Base-by-base conservation (phyloP, 179 eudicot genomes). In the Beta corolliflora region DNA sequence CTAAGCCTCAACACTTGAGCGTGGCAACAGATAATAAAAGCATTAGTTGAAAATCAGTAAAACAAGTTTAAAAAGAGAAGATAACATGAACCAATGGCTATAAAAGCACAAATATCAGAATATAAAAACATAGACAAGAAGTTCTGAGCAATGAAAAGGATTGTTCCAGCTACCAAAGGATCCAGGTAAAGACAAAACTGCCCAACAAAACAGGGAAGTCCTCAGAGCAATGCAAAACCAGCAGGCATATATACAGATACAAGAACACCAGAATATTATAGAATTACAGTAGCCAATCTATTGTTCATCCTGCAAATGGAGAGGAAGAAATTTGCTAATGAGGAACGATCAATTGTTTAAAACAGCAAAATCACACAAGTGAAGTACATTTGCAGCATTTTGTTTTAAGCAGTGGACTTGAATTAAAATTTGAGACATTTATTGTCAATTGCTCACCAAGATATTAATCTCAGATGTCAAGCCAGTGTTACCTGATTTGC, bases 181-280 rank as follows among this genome's bases (percentile, higher is more conserved):
- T n/a, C 77, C 69, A 59, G 52, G 65, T 59, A 56, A 31, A 41
- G 21, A 67, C 12, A 74, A 73, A 31, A 11, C 41, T 31, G 11
- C 19, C 54, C 61, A 63, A 18, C 19, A 70, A 9, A 79, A 61
- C 50, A 60, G 45, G 68, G 16, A 70, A 74, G 44, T 79, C 45
- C 14, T 36, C 44, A 44, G 29, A 67, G 15, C 23, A 67, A 67
- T 10, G 41, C 41, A 16, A n/a, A 41, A 63, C 54, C 7, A 9
- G 67, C 52, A 54, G 58, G 81, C 66, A 69, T 36, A 21, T 36
- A 13, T 2, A 23, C 9, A n/a, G 56, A 76, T 61, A 19, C 79
- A 60, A 61, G 44, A 66, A 53, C 48, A 61, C 15, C 25, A 64
- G 46, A 64, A 50, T 25, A 66, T 70, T 48, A 52, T 56, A 72